These are phyloP conservation scores for Solanum paucissectum DNA, from an alignment of 257 asterid genomes.

Conservation along the genomic window DNA sequence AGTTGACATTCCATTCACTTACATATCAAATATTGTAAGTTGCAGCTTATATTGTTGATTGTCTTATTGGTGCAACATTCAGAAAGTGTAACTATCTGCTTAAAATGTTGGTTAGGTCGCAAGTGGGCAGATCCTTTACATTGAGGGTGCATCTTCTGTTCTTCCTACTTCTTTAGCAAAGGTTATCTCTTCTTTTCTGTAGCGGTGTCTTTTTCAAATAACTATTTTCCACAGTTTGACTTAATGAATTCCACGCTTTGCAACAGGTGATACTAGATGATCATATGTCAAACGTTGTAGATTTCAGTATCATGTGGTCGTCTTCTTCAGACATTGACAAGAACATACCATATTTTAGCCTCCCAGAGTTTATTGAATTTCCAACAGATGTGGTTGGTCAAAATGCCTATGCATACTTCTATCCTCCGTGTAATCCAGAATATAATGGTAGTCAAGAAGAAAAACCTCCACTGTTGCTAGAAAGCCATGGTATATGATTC, in stretches of 20 bases:
- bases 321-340: conserved; percentile 45
- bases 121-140: conserved; percentile 44
- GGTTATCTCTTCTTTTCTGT: conserved; percentile 26
- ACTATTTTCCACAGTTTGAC: not conserved
- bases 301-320: conserved; percentile 58
- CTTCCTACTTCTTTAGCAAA: conserved; percentile 76
- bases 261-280: conserved; percentile 63
- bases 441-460: conserved; percentile 58
- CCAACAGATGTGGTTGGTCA: conserved; percentile 84
- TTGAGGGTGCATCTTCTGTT: conserved; percentile 85
- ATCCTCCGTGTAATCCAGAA: conserved; percentile 80
- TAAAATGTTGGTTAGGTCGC: conserved; percentile 28
- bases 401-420: conserved; percentile 83
- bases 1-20: conserved; percentile 74
- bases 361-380: conserved; percentile 76
- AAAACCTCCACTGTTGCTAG: conserved; percentile 82
- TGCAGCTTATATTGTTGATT: not conserved
- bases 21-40: conserved; percentile 60
- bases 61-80: not conserved
- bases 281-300: conserved; percentile 47
- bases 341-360: conserved; percentile 46
- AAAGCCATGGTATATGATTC: conserved; percentile 65
- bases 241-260: not conserved
- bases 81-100: not conserved
- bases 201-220: not conserved